phyloP scores from a whole-genome alignment of 768 basidiomycete genomes.

The Trametopsis cervina region DNA sequence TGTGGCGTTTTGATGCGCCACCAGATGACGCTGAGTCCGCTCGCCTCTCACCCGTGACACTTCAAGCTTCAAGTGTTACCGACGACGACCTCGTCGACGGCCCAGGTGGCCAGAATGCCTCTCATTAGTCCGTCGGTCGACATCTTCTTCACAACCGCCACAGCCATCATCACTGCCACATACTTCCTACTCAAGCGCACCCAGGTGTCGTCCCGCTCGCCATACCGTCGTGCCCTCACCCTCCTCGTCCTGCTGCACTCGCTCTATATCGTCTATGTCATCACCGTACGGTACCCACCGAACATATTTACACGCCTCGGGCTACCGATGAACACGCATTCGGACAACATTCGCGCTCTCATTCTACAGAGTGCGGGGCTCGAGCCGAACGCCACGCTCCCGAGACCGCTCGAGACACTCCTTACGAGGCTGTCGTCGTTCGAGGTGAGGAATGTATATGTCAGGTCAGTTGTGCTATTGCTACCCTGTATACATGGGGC shows the following conservation, averaged over 20 bases:
- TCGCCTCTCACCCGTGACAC: no score
- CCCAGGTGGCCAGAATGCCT: neutral
- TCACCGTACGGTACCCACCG: conserved; percentile 43
- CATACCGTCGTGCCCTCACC: conserved; percentile 23
- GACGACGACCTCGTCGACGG: no score
- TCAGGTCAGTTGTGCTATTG: conserved; percentile 36
- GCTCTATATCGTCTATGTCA: conserved; percentile 37
- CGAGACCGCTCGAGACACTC: conserved; percentile 42
- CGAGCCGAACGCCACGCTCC: conserved; percentile 26
- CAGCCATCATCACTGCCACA: neutral
- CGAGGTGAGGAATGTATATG: conserved; percentile 52
- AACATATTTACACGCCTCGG: conserved; percentile 56
- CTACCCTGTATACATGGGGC: no score
- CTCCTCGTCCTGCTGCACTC: conserved; percentile 43
- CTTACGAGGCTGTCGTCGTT: conserved; percentile 48
- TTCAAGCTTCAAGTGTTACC: no score
- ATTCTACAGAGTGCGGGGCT: conserved; percentile 36
- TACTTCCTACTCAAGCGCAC: neutral
- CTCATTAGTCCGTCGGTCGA: neutral
- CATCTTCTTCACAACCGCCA: neutral
- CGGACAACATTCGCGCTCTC: conserved; percentile 42
- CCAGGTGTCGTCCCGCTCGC: conserved; percentile 4
- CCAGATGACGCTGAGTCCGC: no score
- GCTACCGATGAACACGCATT: conserved; percentile 47
- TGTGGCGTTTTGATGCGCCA: no score